Base-by-base conservation (phyloP, 129 eudicot genomes). In the Pittosporum tobira region DNA sequence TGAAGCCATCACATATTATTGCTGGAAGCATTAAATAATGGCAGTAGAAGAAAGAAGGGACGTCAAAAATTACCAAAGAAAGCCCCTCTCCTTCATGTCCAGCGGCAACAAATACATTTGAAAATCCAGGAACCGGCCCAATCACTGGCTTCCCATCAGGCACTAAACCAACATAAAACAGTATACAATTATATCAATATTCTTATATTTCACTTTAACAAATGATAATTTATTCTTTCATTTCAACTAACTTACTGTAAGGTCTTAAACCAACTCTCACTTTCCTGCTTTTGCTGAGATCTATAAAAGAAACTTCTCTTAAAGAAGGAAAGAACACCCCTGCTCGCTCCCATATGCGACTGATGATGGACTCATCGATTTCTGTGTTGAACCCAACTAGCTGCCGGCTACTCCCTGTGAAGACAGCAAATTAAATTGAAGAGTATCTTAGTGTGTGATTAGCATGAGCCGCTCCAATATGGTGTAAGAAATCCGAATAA, bases 81-180 rank as follows among this genome's bases (percentile, higher is more conserved):
- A 93, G 93, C 49, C 99, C 99, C 80, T 79, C 94, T 58, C 99
- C 99, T 77, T 93, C 99, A 77, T 93, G 99, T 24, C 99, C 99
- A 19, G 91, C 85, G n/a, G 99, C 96, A 71, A 87, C 57, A 62
- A 69, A 87, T 26, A 81, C 72, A 53, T 84, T 93, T 58, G 99
- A 62, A 48, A 75, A 51, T 20, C 85, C 81, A 59, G 99, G 96
- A 69, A 93, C 77, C 27, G 83, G 91, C 27, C 94, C 91, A 74
- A 93, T 93, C 71, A 81, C 80, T 38, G 99, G 99, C 66, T 84
- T 93, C 70, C 96, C 96, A 68, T 74, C 91, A 31, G 94, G 88
- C 94, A 93, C 99, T 93, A 64, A 73, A 64, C 40, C 51, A 57
- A 21, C 20, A 38, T 48, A 30, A 40, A 46, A 37, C 24, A 30